Evolutionary conservation across 306 rosid species (phyloP), one percentile per base, ranked within the genome.

Genomic region (Inga leiocalycina): DNA sequence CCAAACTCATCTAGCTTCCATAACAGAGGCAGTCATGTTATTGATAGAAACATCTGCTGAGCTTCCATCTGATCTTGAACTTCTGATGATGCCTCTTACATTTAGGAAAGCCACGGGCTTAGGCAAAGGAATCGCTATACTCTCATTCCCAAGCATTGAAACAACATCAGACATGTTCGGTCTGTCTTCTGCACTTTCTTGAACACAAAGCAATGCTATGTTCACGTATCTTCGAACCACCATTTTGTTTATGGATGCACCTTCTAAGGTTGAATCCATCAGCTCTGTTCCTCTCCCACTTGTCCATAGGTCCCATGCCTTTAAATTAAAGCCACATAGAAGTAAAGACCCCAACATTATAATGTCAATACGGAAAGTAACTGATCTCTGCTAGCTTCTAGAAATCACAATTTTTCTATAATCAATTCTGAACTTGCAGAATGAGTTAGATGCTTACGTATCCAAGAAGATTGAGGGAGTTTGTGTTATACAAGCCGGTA

Each of bases 241-340:
- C 39, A 64, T 44, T 27, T 59, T 30, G 16, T 44, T 76, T 32
- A 22, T 14, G 39, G 67, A 54, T 34, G 35, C 46, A 54, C 46
- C 75, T 19, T 65, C 57, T 17, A 77, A 16, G 7, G 56, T 16
- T 64, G 83, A 22, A 72, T 86, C 89, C 79, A 83, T 48, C 34
- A 86, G 61, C 17, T 83, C 75, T 71, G 19, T 10, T 66, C 46
- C 85, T 1, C 75, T 71, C 32, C 77, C 65, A 10, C 66, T 80
- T 0, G 78, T 77, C 89, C 89, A 86, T 27, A 83, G 77, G 71
- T 86, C 87, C 87, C 89, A 86, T 6, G 89, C 87, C 87, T 80
- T 77, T 67, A 80, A 51, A 4, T 77, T 67, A 80, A 51, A 4
- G 52, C 34, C 30, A n/a, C 37, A 7, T 7, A 75, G 15, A 11